Percentiles rank a stretch among this genome's conserved stretches.
phyloP scores from a whole-genome alignment of 371 early-diverging fungal species.

The Cokeromyces recurvatus region DNA sequence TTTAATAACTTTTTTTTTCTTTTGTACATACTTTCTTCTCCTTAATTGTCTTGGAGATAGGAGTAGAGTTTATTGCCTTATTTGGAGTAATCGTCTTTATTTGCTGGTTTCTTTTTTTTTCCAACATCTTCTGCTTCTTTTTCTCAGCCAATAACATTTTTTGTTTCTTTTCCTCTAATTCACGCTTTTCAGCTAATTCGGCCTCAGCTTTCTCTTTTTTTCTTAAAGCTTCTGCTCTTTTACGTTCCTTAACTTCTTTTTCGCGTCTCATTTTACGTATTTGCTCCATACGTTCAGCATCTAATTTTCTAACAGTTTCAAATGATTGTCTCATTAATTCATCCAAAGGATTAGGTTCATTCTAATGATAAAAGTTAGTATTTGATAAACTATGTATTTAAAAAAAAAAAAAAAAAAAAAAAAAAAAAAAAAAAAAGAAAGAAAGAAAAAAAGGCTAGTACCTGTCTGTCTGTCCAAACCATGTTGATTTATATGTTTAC shows the following conservation, averaged over 20 bases:
- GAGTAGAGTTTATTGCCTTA: slow-evolving; percentile 1
- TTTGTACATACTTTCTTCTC: slow-evolving; percentile 2
- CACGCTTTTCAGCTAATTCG: slow-evolving; percentile 13
- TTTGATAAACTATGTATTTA: too few species aligned
- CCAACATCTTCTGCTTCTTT: slow-evolving; percentile 7
- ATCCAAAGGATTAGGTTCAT: too few species aligned
- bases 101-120: not conserved
- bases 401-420: too few species aligned
- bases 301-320: too few species aligned
- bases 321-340: too few species aligned
- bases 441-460: too few species aligned
- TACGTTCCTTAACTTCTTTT: slow-evolving; percentile 24
- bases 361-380: too few species aligned
- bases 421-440: too few species aligned
- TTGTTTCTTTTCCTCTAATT: slow-evolving; percentile 17
- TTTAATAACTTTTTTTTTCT: slow-evolving; percentile 10
- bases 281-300: slow-evolving; percentile 26
- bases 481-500: too few species aligned
- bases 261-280: slow-evolving; percentile 25
- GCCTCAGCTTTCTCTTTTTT: slow-evolving; percentile 28
- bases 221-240: slow-evolving; percentile 24
- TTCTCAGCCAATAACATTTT: slow-evolving; percentile 11
- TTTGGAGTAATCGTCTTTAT: too few species aligned
- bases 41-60: not conserved
- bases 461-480: too few species aligned